Evolutionary conservation across 2,329 filamentous ascomycete genomes (phyloP).

Genomic region (Ascocoryne sarcoides): DNA sequence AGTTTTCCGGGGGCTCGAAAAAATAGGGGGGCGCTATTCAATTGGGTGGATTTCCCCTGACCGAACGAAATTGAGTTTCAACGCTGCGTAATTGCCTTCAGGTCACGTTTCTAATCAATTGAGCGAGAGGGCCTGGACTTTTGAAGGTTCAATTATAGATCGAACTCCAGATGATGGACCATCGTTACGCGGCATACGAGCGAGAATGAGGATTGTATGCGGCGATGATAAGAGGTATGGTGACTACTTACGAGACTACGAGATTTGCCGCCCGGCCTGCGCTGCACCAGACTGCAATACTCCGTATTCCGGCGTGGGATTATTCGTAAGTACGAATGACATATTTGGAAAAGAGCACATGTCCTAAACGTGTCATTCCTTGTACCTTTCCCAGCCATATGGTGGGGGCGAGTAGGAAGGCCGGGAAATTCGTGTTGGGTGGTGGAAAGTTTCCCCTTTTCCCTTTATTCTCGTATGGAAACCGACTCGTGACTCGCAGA

Average conservation of each 20-base stretch:
- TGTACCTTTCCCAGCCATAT: no score
- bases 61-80: not conserved
- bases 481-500: no score
- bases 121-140: no score
- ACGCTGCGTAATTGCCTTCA: slow-evolving; percentile 7
- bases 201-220: not conserved
- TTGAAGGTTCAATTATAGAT: no score
- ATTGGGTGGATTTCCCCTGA: not conserved
- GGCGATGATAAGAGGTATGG: not conserved
- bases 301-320: not conserved
- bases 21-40: not conserved
- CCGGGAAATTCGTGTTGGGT: no score
- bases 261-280: slow-evolving; percentile 2
- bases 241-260: slow-evolving; percentile 1
- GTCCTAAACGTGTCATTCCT: no score
- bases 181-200: not conserved
- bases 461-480: no score
- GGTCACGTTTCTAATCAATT: slow-evolving; percentile 17
- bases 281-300: not conserved
- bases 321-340: no score
- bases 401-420: no score
- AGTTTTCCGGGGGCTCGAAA: not conserved
- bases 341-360: no score
- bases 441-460: no score
- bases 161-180: no score